phyloP scores from a whole-genome alignment of 305 asterid species.

The Fraxinus dipetala region DNA sequence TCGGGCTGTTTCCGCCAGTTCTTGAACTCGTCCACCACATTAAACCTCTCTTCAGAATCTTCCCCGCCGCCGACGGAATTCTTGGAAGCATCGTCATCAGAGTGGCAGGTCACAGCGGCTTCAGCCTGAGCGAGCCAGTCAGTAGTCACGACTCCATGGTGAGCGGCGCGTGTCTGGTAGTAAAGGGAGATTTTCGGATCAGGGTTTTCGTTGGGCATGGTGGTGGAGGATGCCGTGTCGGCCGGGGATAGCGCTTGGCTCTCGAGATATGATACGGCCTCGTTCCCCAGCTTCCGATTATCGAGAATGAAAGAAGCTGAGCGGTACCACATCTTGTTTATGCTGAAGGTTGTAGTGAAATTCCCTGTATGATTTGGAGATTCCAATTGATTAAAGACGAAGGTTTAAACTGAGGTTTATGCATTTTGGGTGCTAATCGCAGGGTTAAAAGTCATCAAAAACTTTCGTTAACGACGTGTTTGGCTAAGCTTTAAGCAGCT shows the following conservation, averaged over 20 bases:
- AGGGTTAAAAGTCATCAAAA: neutral
- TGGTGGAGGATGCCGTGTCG: slow-evolving; percentile 28
- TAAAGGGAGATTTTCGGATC: slow-evolving; percentile 65
- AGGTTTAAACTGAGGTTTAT: neutral
- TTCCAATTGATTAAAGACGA: slow-evolving; percentile 4
- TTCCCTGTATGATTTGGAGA: slow-evolving; percentile 16
- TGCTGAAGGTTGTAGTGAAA: neutral
- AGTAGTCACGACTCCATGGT: slow-evolving; percentile 82
- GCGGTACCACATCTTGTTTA: slow-evolving; percentile 53
- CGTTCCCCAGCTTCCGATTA: slow-evolving; percentile 36
- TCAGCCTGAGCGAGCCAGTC: slow-evolving; percentile 93
- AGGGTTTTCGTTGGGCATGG: slow-evolving; percentile 47
- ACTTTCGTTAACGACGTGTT: neutral
- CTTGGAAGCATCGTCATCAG: slow-evolving; percentile 34
- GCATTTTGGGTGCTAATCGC: neutral
- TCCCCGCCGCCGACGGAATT: slow-evolving; percentile 31
- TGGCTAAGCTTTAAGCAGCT: neutral
- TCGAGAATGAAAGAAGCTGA: slow-evolving; percentile 70
- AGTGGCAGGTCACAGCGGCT: slow-evolving; percentile 49
- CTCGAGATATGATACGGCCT: slow-evolving; percentile 36
- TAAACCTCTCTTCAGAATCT: slow-evolving; percentile 39
- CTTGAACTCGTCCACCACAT: slow-evolving; percentile 78
- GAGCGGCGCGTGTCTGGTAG: slow-evolving; percentile 82
- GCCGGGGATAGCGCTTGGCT: slow-evolving; percentile 40
- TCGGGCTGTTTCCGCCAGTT: slow-evolving; percentile 90